phyloP scores from a whole-genome alignment of 495 filamentous ascomycete genomes.

The Xylaria flabelliformis region DNA sequence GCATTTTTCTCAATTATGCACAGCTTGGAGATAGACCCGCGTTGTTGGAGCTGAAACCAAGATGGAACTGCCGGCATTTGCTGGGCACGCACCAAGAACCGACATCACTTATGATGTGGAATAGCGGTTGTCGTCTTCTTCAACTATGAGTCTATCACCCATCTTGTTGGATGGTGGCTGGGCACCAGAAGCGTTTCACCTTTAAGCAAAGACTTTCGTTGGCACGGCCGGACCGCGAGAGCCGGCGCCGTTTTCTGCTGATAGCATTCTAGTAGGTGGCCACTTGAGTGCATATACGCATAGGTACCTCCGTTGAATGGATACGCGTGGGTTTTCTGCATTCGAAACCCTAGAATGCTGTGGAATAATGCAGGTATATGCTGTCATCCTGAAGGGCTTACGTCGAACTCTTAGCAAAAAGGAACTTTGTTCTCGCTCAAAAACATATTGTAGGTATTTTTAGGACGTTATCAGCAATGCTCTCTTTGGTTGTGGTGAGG shows the following conservation, averaged over 20 bases:
- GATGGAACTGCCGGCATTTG: neutral
- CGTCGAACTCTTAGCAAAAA: neutral
- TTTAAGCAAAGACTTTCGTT: no score
- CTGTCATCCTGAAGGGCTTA: neutral
- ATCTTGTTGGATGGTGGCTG: neutral
- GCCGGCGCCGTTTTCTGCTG: neutral
- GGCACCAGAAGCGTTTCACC: neutral
- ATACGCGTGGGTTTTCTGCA: neutral
- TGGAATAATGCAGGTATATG: neutral
- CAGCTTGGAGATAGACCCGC: neutral
- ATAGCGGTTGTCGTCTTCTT: neutral
- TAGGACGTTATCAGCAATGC: neutral
- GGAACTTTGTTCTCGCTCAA: neutral
- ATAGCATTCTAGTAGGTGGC: neutral
- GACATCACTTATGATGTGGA: neutral
- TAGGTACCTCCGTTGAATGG: neutral
- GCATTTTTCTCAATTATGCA: conserved; percentile 9
- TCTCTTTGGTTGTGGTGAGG: neutral
- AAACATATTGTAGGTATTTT: neutral
- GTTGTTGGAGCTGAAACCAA: conserved; percentile 13
- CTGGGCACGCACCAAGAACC: neutral
- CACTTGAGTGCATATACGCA: neutral
- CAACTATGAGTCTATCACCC: neutral
- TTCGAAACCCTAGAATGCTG: neutral
- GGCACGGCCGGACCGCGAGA: neutral